Percentiles rank a stretch among this genome's conserved stretches.
These are phyloP conservation scores for Pseudonitzschia multistriata DNA, from an alignment of 108 stramenopile species.

Conservation along the genomic window DNA sequence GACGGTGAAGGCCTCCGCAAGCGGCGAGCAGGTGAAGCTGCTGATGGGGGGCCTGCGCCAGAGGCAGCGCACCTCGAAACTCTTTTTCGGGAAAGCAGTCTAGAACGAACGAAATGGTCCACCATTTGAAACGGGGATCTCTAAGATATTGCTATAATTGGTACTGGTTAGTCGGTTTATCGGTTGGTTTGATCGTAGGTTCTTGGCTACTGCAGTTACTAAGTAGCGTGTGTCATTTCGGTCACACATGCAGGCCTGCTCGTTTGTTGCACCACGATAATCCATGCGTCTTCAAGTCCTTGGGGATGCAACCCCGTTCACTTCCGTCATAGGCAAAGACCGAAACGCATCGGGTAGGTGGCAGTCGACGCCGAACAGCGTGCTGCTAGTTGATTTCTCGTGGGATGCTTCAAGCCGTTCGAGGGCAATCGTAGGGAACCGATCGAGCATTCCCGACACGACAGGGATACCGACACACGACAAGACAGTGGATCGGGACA, in stretches of 20 bases:
- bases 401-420: background rate
- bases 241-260: too few species aligned
- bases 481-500: conserved; percentile 19
- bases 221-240: too few species aligned
- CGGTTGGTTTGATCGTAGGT: too few species aligned
- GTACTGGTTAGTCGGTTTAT: too few species aligned
- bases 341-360: conserved; percentile 18
- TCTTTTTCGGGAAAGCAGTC: conserved; percentile 1
- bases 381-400: conserved; percentile 1
- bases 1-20: conserved; percentile 75
- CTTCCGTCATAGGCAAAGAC: conserved; percentile 13
- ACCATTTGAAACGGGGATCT: too few species aligned
- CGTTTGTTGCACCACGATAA: too few species aligned
- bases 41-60: conserved; percentile 42
- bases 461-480: conserved; percentile 64
- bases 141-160: too few species aligned
- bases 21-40: conserved; percentile 63
- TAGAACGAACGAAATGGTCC: too few species aligned
- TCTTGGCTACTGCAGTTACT: too few species aligned
- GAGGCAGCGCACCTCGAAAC: conserved; percentile 23
- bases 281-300: too few species aligned
- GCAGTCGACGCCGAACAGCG: conserved; percentile 11
- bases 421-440: conserved; percentile 35
- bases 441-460: conserved; percentile 46
- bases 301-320: conserved; percentile 26